Base-by-base conservation (phyloP, 768 basidiomycete genomes). In the Lepiota brunneoincarnata region DNA sequence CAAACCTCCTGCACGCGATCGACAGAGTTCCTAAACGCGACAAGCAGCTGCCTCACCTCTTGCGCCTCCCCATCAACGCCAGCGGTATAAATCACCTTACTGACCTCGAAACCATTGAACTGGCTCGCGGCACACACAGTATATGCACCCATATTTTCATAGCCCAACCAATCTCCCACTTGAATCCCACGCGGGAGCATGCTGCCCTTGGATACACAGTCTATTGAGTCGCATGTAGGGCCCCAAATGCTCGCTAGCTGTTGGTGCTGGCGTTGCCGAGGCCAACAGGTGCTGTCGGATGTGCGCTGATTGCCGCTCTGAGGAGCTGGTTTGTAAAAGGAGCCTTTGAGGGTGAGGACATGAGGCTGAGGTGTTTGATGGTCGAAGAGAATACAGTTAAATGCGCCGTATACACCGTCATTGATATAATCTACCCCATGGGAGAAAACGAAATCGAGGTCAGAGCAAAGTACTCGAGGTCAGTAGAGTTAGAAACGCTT, bases 121-220 rank as follows among this genome's bases (percentile, higher is more conserved):
- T 87, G 88, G 72, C 91, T 93, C 49, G 97, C 93, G 0, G 97
- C 97, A 65, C 94, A 97, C 56, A 93, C 75, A n/a, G 97, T 98
- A 74, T 99, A 99, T 28, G 97, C 97, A 26, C 97, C 97, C 97
- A 99, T 98, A 67, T 92, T 87, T 53, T 87, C 86, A 74, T 95
- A 99, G n/a, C 89, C 91, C 15, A 99, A 81, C 97, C 97, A 99
- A 68, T 99, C 97, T 6, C 97, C 97, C 6, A 97, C 93, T 55
- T 81, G 78, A 49, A 98, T 77, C 1, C 78, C 79, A 26, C 70
- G 71, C 3, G 91, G 93, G 58, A 91, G 76, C 64, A 69, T 75
- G 49, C 77, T 77, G 55, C 72, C 77, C 61, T 78, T 76, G 64
- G 78, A 87, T 54, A 99, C 93, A 66, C 90, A 89, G 73, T 99